These are phyloP conservation scores for Beta lomatogona DNA, from an alignment of 179 eudicot genomes.

Conservation along the genomic window DNA sequence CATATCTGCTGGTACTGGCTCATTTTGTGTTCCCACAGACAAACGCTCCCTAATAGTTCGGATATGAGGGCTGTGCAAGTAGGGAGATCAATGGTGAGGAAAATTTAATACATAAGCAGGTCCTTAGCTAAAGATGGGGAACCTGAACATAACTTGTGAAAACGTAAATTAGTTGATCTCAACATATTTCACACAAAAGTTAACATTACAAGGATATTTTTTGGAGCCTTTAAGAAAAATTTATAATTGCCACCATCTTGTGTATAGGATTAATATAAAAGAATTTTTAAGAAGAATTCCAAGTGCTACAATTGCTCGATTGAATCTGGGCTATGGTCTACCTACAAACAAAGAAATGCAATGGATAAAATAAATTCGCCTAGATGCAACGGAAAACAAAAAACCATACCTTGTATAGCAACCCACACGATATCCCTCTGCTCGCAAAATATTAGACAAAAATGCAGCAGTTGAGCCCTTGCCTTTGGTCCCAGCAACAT, in stretches of 20 bases:
- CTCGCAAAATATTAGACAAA: slow-evolving; percentile 79
- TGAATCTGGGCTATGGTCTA: neutral
- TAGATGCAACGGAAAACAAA: neutral
- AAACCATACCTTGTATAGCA: slow-evolving; percentile 71
- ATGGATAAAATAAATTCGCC: neutral
- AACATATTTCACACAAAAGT: too few species aligned
- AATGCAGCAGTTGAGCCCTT: slow-evolving; percentile 98
- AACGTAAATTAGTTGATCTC: neutral
- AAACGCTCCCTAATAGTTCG: slow-evolving; percentile 87
- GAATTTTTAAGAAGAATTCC: neutral
- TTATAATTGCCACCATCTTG: neutral
- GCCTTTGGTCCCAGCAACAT: slow-evolving; percentile 97
- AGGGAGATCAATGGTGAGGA: slow-evolving; percentile 34
- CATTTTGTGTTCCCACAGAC: slow-evolving; percentile 60
- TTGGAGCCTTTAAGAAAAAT: neutral
- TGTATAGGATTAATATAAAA: neutral
- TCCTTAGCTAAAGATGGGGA: neutral
- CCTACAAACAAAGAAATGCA: neutral
- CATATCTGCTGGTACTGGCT: slow-evolving; percentile 60
- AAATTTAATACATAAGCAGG: neutral
- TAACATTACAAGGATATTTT: neutral
- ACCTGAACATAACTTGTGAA: neutral
- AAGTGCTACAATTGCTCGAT: neutral
- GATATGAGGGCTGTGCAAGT: slow-evolving; percentile 81
- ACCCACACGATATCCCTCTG: slow-evolving; percentile 91